phyloP scores from a whole-genome alignment of 2,329 filamentous ascomycete species.

The Sarocladiaceae sp. region DNA sequence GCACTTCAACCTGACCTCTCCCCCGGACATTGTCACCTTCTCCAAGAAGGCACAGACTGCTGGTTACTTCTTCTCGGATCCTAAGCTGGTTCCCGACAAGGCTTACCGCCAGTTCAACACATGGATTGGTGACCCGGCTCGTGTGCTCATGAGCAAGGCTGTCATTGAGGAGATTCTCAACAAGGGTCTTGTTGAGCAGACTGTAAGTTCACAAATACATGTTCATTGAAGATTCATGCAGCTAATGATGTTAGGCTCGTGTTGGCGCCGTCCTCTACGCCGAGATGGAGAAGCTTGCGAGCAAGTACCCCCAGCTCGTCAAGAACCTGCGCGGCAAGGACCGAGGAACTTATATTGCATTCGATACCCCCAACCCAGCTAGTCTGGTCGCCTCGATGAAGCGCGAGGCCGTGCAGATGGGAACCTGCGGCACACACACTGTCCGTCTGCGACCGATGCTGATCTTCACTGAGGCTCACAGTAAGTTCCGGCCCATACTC shows the following conservation, averaged over 20 bases:
- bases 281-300: slow-evolving; percentile 58
- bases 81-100: slow-evolving; percentile 70
- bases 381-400: slow-evolving; percentile 69
- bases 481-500: slow-evolving; percentile 14
- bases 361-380: slow-evolving; percentile 67
- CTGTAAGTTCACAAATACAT: too few species aligned
- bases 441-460: slow-evolving; percentile 76
- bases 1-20: slow-evolving; percentile 69
- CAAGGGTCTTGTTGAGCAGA: slow-evolving; percentile 63
- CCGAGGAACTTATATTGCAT: slow-evolving; percentile 76
- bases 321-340: slow-evolving; percentile 73
- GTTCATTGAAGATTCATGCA: too few species aligned
- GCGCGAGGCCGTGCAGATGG: slow-evolving; percentile 70
- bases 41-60: slow-evolving; percentile 83
- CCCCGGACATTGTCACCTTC: slow-evolving; percentile 85
- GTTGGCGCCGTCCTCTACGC: slow-evolving; percentile 66
- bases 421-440: slow-evolving; percentile 66
- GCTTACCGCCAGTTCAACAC: slow-evolving; percentile 86
- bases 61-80: slow-evolving; percentile 77
- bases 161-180: slow-evolving; percentile 73
- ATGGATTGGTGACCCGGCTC: slow-evolving; percentile 80
- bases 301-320: slow-evolving; percentile 65
- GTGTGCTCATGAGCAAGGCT: slow-evolving; percentile 71
- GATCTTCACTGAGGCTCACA: slow-evolving; percentile 72
- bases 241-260: too few species aligned